Conservation (phyloP, 2,329 filamentous ascomycete species). For the Leptographium wingfieldii region DNA sequence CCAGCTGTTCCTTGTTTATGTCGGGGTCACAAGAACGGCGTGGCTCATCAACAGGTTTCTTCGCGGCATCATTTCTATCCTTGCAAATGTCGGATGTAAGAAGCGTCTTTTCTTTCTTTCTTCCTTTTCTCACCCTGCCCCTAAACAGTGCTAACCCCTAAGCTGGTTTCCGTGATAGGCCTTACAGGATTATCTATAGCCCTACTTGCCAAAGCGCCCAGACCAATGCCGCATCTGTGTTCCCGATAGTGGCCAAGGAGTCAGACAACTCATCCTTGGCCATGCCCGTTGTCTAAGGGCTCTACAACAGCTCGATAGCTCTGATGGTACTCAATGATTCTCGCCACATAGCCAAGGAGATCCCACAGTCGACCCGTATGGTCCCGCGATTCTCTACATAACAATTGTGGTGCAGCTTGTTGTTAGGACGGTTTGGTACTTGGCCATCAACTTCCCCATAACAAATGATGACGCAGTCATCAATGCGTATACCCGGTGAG, state of each 20-base stretch:
- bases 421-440: neutral
- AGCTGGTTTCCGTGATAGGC: neutral
- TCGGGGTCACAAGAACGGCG: neutral
- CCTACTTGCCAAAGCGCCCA: neutral
- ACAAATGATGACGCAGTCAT: neutral
- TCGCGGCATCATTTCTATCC: neutral
- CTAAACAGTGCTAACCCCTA: neutral
- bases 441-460: neutral
- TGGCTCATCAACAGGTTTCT: neutral
- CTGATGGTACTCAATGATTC: too few species aligned
- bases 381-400: neutral
- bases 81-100: neutral
- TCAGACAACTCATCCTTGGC: neutral
- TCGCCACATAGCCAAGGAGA: too few species aligned
- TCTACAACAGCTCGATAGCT: too few species aligned
- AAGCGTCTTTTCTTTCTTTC: neutral
- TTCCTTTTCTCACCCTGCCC: neutral
- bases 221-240: neutral
- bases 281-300: too few species aligned
- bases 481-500: neutral
- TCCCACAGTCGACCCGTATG: too few species aligned
- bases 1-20: neutral
- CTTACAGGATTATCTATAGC: neutral
- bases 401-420: neutral
- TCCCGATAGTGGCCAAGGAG: neutral